Base-by-base conservation (phyloP, 1,284 basidiomycete species). In the Calocybe gambosa region DNA sequence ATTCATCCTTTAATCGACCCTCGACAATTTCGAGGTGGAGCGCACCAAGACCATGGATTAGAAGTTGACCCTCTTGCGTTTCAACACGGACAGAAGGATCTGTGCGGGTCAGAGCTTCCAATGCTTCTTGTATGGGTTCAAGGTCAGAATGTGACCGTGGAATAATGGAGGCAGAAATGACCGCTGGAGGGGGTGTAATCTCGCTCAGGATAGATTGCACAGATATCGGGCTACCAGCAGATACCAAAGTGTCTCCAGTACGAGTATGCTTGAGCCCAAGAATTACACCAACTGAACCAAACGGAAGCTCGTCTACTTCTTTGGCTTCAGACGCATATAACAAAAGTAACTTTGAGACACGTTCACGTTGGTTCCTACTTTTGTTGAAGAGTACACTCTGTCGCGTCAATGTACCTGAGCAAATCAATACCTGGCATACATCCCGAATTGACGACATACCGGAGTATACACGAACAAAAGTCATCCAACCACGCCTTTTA, bases 1-100 rank as follows among this genome's bases (percentile, higher is more conserved):
- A 94, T 64, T 93, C 91, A 50, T 89, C 80, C 44, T 71, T 72
- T 25, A 94, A 67, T 20, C 92, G 74, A 29, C 82, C 80, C 63
- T 90, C 87, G 1, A 92, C 76, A 47, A 94, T 93, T 62, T 94
- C 91, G 5, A 94, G 75, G 61, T 94, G 90, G 21, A 94, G 73
- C 31, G 87, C 80, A 10, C 90, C 90, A 46, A 93, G 78, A 3
- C 90, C 90, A 54, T 91, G 87, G 1, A 92, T 74, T 29, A 94
- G 74, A 29, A 89, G 72, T 58, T 94, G 90, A 0, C 89, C 89
- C 51, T 93, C 89, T 45, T 86, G 81, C 7, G 70, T 69, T 49
- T 90, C 88, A 18, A 85, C 69, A 4, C 88, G 82, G 23, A 93
- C 76, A 1, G 87, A 91, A 10, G 90, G 90, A 57, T 94, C 90